Evolutionary conservation across 2,329 filamentous ascomycete genomes (phyloP).

Genomic region (Nemania abortiva): DNA sequence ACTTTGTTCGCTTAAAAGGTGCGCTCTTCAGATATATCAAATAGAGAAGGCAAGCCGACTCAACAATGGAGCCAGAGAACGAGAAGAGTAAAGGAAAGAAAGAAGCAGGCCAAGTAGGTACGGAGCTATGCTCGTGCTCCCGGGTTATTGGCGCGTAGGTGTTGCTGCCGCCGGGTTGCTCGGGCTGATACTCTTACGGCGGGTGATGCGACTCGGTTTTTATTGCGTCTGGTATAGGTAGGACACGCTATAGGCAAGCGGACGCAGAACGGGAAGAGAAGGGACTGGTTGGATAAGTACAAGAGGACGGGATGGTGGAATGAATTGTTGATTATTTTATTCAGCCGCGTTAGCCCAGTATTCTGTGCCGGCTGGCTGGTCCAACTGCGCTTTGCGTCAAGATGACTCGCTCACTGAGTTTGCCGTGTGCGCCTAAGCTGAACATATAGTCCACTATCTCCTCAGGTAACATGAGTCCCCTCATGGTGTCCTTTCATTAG

Average conservation of each 20-base stretch:
- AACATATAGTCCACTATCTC: slow-evolving; percentile 17
- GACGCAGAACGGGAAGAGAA: background rate
- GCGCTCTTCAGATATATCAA: background rate
- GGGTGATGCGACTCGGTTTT: no score
- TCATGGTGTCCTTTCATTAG: slow-evolving; percentile 7
- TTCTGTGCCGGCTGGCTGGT: background rate
- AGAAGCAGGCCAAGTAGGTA: background rate
- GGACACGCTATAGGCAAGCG: background rate
- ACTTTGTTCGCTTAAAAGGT: background rate
- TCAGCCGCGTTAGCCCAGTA: background rate
- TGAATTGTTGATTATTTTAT: background rate
- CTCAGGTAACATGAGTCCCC: slow-evolving; percentile 2
- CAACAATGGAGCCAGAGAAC: background rate
- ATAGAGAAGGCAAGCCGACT: background rate
- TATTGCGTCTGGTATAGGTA: no score
- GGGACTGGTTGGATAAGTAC: background rate
- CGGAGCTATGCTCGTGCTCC: background rate
- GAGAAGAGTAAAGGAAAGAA: background rate
- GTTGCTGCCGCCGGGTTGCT: background rate
- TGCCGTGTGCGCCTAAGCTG: slow-evolving; percentile 28
- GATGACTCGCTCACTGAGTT: background rate
- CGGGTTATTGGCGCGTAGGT: background rate
- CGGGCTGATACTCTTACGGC: background rate
- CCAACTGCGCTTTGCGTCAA: background rate
- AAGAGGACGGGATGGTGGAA: background rate